Evolutionary conservation across 129 eudicot genomes (phyloP).

Genomic region (Mikania micrantha): DNA sequence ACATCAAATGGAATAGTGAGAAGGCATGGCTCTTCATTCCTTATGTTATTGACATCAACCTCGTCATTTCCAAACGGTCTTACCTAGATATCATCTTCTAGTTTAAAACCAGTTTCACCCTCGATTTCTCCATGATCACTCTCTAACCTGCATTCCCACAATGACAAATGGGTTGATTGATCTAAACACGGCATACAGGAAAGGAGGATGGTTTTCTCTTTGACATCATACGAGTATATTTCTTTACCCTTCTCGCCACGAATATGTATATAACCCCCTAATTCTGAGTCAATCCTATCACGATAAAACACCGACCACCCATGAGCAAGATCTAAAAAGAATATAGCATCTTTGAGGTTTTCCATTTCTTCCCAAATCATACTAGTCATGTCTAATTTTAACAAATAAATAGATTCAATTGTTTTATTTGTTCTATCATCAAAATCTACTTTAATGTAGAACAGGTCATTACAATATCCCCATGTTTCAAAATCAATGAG

Average conservation of each 20-base stretch:
- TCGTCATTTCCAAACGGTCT: background rate
- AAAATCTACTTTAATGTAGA: background rate
- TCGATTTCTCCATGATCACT: slow-evolving; percentile 1
- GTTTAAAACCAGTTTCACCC: background rate
- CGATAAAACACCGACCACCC: background rate
- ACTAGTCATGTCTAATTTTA: slow-evolving; percentile 8
- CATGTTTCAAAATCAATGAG: background rate
- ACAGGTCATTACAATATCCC: background rate
- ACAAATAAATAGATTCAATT: background rate
- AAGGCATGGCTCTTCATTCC: background rate
- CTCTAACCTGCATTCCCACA: slow-evolving; percentile 16
- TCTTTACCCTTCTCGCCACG: background rate
- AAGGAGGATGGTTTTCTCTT: slow-evolving; percentile 4
- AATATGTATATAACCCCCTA: slow-evolving; percentile 15
- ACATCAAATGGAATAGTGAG: slow-evolving; percentile 4
- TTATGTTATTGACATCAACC: background rate
- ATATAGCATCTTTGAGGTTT: background rate
- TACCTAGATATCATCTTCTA: background rate
- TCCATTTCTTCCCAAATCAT: background rate
- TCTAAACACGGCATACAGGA: background rate
- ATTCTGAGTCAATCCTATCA: background rate
- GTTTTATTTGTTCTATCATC: background rate
- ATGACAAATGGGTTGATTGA: background rate
- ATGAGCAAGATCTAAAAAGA: background rate
- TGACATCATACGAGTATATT: background rate